phyloP scores from a whole-genome alignment of 2,329 filamentous ascomycete species.

The Xylariaceae sp. region DNA sequence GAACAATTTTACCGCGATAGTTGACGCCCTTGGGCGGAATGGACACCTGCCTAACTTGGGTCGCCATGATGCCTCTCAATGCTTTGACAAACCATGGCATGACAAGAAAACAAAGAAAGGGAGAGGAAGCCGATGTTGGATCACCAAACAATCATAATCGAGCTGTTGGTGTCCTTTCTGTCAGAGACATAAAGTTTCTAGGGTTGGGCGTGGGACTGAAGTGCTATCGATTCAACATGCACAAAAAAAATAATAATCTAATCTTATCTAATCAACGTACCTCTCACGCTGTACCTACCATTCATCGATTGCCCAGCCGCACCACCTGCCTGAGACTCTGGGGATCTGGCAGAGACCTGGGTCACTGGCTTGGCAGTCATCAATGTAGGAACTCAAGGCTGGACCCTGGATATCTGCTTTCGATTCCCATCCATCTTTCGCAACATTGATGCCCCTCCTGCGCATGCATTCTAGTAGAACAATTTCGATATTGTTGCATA shows the following conservation, averaged over 20 bases:
- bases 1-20: conserved; percentile 88
- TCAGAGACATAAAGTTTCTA: not conserved
- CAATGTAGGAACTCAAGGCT: too few species aligned
- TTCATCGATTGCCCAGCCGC: too few species aligned
- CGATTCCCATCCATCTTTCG: too few species aligned
- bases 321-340: too few species aligned
- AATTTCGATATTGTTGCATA: too few species aligned
- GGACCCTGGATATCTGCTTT: too few species aligned
- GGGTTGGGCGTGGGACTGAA: not conserved
- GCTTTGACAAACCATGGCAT: conserved; percentile 20
- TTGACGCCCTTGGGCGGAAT: conserved; percentile 87
- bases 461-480: too few species aligned
- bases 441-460: too few species aligned
- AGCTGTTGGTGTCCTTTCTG: not conserved
- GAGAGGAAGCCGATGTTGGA: not conserved
- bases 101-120: too few species aligned
- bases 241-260: conserved; percentile 1
- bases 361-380: too few species aligned
- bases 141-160: conserved; percentile 2
- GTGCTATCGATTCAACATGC: not conserved
- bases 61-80: conserved; percentile 53
- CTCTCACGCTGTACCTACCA: too few species aligned
- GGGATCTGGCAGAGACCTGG: too few species aligned
- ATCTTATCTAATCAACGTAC: conserved; percentile 14
- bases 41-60: conserved; percentile 63